Conservation (phyloP, 139 green algal species). For the Closterium sp. region DNA sequence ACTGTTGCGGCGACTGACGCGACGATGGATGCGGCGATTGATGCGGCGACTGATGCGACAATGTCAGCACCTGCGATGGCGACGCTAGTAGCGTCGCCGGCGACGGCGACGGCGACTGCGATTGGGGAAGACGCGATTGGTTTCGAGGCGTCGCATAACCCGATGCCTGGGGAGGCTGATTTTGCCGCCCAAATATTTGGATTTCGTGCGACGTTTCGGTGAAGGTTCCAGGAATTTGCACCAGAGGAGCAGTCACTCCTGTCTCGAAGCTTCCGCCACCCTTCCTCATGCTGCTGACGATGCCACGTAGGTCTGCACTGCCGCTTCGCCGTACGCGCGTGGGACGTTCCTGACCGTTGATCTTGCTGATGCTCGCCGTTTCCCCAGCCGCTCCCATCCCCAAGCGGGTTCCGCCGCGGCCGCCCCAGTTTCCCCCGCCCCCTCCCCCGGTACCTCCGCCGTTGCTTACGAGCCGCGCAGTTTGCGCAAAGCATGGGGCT, state of each 20-base stretch:
- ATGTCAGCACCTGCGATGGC: too few relatives aligned
- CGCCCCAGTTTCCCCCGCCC: neutral
- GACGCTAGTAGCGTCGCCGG: too few relatives aligned
- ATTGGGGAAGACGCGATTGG: neutral
- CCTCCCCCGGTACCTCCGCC: neutral
- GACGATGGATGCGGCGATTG: too few relatives aligned
- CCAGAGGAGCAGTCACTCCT: neutral
- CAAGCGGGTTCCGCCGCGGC: neutral
- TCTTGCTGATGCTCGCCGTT: neutral
- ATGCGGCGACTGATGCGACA: too few relatives aligned
- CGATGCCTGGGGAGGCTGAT: neutral
- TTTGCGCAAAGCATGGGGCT: neutral
- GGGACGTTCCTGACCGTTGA: neutral
- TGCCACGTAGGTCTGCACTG: neutral
- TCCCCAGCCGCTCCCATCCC: neutral
- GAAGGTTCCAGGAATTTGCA: neutral
- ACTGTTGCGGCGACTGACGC: too few relatives aligned
- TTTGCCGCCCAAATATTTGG: neutral
- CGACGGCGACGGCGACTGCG: neutral
- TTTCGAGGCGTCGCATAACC: neutral
- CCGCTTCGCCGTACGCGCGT: neutral
- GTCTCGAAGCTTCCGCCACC: neutral
- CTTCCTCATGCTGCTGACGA: neutral
- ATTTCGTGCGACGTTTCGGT: neutral
- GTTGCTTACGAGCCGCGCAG: neutral